phyloP scores from a whole-genome alignment of 345 rosid genomes.

The Kandelia obovata region DNA sequence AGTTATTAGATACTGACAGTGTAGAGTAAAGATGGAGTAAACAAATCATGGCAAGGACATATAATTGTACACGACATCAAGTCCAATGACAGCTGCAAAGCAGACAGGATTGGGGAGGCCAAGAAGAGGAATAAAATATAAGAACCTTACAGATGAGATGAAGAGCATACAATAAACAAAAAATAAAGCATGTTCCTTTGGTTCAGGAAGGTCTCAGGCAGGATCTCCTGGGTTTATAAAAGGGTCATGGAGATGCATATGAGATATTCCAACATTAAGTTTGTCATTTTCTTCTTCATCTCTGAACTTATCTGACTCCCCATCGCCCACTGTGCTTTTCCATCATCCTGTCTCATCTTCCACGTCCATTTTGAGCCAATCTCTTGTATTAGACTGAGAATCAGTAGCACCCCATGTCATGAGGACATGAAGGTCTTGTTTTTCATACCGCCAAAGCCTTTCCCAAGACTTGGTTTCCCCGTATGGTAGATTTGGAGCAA shows the following conservation, averaged over 20 bases:
- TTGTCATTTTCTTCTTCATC: constrained; percentile 15
- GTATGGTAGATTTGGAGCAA: constrained; percentile 13
- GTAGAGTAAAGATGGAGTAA: constrained; percentile 5
- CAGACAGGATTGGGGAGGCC: constrained; percentile 45
- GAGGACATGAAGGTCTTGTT: constrained; percentile 38
- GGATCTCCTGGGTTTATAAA: constrained; percentile 32
- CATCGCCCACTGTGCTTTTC: constrained; percentile 13
- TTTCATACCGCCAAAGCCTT: constrained; percentile 10
- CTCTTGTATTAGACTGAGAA: constrained; percentile 13
- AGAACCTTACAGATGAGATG: constrained; percentile 30
- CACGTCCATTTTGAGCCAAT: constrained; percentile 10
- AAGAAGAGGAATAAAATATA: constrained; percentile 13
- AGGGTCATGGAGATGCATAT: constrained; percentile 29
- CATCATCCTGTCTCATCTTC: constrained; percentile 25
- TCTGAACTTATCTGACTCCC: constrained; percentile 20
- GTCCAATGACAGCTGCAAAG: constrained; percentile 49
- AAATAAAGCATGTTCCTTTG: constrained; percentile 36
- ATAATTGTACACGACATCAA: constrained; percentile 51
- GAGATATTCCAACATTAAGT: constrained; percentile 29
- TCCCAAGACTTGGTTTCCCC: constrained; percentile 19
- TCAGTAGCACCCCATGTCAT: not conserved
- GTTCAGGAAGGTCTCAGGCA: constrained; percentile 47
- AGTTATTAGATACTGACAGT: not conserved
- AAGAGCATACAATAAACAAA: constrained; percentile 24
- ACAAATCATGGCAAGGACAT: constrained; percentile 25